Base-by-base conservation (phyloP, 441 rosid species). In the Raphanus hybrid region DNA sequence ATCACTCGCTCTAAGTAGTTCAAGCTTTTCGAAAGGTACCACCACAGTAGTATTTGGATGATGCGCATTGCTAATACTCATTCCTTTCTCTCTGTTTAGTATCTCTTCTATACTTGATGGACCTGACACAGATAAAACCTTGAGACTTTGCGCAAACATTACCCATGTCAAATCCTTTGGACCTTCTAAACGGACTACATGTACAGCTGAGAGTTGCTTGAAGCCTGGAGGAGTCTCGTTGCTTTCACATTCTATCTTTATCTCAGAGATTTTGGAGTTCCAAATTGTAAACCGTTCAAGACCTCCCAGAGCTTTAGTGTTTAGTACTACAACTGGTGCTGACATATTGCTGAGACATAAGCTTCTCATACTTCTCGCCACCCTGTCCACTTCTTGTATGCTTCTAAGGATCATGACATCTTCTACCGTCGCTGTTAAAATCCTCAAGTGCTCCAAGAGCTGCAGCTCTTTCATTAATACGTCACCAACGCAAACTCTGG, bases 81-180 rank as follows among this genome's bases (percentile, higher is more conserved):
- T 34, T 15, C 5, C 45, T 34, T 62, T 62, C 67, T 62, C 26
- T 34, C 7, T 34, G 8, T 62, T 34, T 14, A 62, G 3, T 32
- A 32, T 34, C 45, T 61, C 66, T 32, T 29, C 41, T 61, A 62
- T 32, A 9, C 45, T 62, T 14, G 43, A 29, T n/a, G 65, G 14
- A 14, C 3, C 5, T 4, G 7, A 5, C 43, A 14, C 66, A 62
- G 0, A 4, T 34, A 62, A 12, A 3, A 6, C 18, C 66, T 4
- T 62, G 23, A 62, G 43, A 15, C 16, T 3, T 32, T 32, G 66
- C n/a, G 66, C 20, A 34, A 7, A 62, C 15, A 34, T 3, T 15
- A 62, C 12, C 66, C 66, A 62, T 14, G 43, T 62, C 66, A 62
- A 62, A 32, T 61, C 65, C 41, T 2, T 61, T 6, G 41, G 65